Percentiles rank a stretch among this genome's conserved stretches.
Evolutionary conservation across 2,329 filamentous ascomycete genomes (phyloP).

Genomic region (Elsinoe australis): DNA sequence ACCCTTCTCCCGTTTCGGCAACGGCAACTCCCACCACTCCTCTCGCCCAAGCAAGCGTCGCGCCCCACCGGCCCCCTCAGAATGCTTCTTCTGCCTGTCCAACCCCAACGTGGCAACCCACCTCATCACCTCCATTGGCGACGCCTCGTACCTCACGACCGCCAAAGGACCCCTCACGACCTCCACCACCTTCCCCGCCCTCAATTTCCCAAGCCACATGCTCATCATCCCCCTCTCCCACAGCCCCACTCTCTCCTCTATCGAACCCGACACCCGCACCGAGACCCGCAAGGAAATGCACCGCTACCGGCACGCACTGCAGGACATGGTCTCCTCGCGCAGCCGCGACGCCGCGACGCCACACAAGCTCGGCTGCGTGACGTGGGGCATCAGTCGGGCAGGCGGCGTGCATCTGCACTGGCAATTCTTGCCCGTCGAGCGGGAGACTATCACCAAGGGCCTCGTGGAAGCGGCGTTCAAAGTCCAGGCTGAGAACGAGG

Average conservation of each 20-base stretch:
- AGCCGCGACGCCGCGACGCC: slow-evolving; percentile 12
- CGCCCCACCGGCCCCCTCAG: slow-evolving; percentile 49
- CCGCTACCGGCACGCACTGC: slow-evolving; percentile 66
- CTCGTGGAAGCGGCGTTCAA: slow-evolving; percentile 83
- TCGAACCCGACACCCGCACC: slow-evolving; percentile 48
- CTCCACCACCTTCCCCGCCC: slow-evolving; percentile 59
- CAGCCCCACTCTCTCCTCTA: slow-evolving; percentile 62
- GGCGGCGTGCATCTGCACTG: slow-evolving; percentile 83
- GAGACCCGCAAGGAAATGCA: slow-evolving; percentile 73
- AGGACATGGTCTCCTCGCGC: slow-evolving; percentile 58
- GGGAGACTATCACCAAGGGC: slow-evolving; percentile 59
- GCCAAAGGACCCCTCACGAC: slow-evolving; percentile 84
- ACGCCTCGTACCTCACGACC: slow-evolving; percentile 80
- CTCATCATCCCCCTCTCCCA: slow-evolving; percentile 87
- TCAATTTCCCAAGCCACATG: slow-evolving; percentile 75
- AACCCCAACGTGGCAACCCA: slow-evolving; percentile 78
- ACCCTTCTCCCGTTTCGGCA: slow-evolving; percentile 49
- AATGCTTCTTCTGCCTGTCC: slow-evolving; percentile 93
- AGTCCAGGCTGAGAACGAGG: slow-evolving; percentile 72
- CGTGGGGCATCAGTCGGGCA: slow-evolving; percentile 82
- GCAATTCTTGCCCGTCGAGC: slow-evolving; percentile 78
- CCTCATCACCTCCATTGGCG: slow-evolving; percentile 81
- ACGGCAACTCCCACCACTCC: slow-evolving; percentile 30
- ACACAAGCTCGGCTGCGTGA: slow-evolving; percentile 65
- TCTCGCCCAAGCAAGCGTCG: slow-evolving; percentile 31